Evolutionary conservation across 352 stramenopile species (phyloP).

Genomic region (Lagenidium sp.): DNA sequence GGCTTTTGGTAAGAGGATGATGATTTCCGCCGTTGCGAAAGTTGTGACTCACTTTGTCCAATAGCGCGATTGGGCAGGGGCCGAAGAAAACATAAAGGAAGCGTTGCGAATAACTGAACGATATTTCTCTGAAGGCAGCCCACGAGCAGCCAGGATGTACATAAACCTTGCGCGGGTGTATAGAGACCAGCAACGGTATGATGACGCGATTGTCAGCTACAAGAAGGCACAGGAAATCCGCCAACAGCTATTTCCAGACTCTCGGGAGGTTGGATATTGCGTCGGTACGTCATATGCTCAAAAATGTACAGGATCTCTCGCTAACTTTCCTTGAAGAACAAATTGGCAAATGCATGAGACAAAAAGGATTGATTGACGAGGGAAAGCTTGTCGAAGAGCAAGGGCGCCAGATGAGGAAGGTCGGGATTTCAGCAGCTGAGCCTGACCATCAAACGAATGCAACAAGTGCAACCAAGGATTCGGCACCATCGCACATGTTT

Average conservation of each 20-base stretch:
- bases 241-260: conserved; percentile 59
- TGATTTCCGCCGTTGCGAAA: too few species aligned
- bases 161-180: conserved; percentile 66
- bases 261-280: conserved; percentile 61
- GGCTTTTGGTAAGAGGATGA: conserved; percentile 49
- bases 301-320: neutral
- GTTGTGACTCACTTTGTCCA: too few species aligned
- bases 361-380: conserved; percentile 43
- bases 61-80: conserved; percentile 42
- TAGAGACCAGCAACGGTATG: conserved; percentile 53
- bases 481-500: neutral
- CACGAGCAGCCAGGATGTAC: conserved; percentile 49
- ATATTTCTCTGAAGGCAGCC: conserved; percentile 65
- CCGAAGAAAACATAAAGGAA: conserved; percentile 66
- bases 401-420: conserved; percentile 51
- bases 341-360: conserved; percentile 62
- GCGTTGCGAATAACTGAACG: conserved; percentile 66
- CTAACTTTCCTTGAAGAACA: conserved; percentile 26
- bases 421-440: too few species aligned
- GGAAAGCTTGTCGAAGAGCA: conserved; percentile 36
- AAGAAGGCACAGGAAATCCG: conserved; percentile 56
- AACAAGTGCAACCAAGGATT: neutral
- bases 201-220: conserved; percentile 46
- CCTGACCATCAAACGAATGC: too few species aligned
- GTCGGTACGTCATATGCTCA: conserved; percentile 25